A percentile compares a stretch with the other conserved stretches of the same genome.
Conservation (phyloP, 1,284 basidiomycete species). For the Gymnopus androsaceus region DNA sequence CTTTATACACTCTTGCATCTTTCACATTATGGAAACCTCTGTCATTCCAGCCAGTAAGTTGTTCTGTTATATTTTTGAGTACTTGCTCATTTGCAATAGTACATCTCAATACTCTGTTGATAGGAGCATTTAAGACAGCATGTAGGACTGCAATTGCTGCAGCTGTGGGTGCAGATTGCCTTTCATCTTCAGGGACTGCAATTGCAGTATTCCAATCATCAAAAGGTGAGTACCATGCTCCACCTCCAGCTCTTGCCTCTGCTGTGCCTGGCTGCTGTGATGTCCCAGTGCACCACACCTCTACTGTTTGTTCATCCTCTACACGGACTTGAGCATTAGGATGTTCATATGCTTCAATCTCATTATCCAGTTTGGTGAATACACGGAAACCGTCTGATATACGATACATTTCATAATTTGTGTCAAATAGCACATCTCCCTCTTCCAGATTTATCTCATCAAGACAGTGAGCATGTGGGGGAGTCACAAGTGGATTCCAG, state of each 20-base stretch:
- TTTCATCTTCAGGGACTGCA: no score
- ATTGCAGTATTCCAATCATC: background rate
- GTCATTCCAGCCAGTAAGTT: background rate
- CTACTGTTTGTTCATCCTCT: background rate
- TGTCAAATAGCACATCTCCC: background rate
- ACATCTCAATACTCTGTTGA: background rate
- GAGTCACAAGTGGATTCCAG: background rate
- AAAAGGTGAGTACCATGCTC: background rate
- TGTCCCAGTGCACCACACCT: background rate
- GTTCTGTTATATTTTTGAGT: background rate
- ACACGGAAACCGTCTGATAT: background rate
- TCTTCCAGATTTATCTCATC: background rate
- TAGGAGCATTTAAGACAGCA: background rate
- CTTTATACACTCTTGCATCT: background rate
- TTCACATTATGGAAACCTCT: background rate
- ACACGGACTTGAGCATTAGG: background rate
- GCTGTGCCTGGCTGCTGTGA: background rate
- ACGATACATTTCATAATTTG: no score
- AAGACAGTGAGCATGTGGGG: no score
- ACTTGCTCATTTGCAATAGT: background rate
- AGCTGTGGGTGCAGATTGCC: slow-evolving; percentile 1
- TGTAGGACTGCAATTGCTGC: background rate
- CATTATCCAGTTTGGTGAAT: background rate
- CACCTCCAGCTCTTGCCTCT: background rate
- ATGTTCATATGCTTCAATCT: background rate